Base-by-base conservation (phyloP, 176 grass and related monocot species). In the Musa itinerans region DNA sequence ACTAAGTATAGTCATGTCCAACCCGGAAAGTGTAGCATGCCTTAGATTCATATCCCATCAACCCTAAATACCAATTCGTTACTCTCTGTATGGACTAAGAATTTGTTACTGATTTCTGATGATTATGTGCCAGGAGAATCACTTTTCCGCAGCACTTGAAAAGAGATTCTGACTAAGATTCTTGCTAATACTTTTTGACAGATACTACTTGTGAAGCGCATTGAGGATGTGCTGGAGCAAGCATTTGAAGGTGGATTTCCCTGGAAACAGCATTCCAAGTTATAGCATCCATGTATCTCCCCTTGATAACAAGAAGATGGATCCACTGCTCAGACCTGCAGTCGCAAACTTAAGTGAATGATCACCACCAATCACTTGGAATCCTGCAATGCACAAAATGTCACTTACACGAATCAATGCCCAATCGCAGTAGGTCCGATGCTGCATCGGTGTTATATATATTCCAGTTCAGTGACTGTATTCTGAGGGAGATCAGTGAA, bases 121-220 rank as follows among this genome's bases (percentile, higher is more conserved):
- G 21, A 23, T 3, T 14, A 65, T 65, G 63, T 13, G 24, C 7
- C 1, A 4, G 9, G 26, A 65, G 26, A 26, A 3, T 2, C 19
- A 10, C 20, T 26, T 13, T n/a, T 22, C 13, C 6, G n/a, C 11
- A 10, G 14, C 7, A 9, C 9, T 11, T 19, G 9, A 3, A 15
- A n/a, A 50, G 19, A n/a, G 29, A 19, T 1, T 9, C 11, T 19
- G 43, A 69, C 8, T 70, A 10, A 20, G 34, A 51, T 13, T n/a
- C 17, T 51, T 52, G 34, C 34, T 70, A 5, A 5, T 11, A 20
- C 19, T 50, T 69, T 13, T 70, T 29, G 2, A 50, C 80, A 99
- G 95, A 88, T 99, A 82, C 62, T 94, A 59, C 88, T 88, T 52
- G 95, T 94, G 74, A 99, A 99, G 86, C 86, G 76, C 63, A 99